Percentiles rank a stretch among this genome's conserved stretches.
Conservation (phyloP, 192 early-diverging fungal genomes). For the Glomus cerebriforme region DNA sequence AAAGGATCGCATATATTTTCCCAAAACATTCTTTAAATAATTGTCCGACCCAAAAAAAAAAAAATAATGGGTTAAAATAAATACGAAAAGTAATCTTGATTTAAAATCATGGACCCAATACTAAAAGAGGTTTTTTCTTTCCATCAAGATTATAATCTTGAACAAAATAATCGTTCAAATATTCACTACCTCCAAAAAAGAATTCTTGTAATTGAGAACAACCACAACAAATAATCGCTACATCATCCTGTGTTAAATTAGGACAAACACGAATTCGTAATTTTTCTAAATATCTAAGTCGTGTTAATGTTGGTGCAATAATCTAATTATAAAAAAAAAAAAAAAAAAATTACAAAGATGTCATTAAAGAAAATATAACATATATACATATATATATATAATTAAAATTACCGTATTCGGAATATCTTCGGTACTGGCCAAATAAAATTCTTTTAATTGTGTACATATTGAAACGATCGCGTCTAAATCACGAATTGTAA, state of each 20-base stretch:
- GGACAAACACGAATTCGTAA: constrained; percentile 25
- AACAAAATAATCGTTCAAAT: constrained; percentile 14
- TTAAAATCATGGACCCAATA: constrained; percentile 8
- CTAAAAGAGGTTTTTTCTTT: constrained; percentile 12
- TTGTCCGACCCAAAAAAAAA: too few relatives aligned
- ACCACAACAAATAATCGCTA: constrained; percentile 18
- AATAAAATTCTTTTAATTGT: constrained; percentile 26
- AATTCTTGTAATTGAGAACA: constrained; percentile 26
- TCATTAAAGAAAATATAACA: neutral
- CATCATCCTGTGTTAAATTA: constrained; percentile 8
- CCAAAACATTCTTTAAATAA: too few relatives aligned
- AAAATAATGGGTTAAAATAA: neutral
- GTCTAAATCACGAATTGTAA: constrained; percentile 11
- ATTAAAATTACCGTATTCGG: constrained; percentile 11
- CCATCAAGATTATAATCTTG: constrained; percentile 15
- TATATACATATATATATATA: too few relatives aligned
- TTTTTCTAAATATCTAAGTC: constrained; percentile 4
- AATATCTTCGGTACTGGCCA: constrained; percentile 30
- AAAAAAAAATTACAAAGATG: too few relatives aligned
- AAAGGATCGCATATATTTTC: too few relatives aligned
- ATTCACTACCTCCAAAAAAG: constrained; percentile 20
- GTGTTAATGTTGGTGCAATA: neutral
- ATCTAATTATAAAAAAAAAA: neutral
- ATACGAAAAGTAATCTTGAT: neutral
- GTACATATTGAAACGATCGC: neutral